A percentile compares a stretch with the other conserved stretches of the same genome.
Evolutionary conservation across 106 monocot genomes (phyloP).

Genomic region (Iris macrosiphon): DNA sequence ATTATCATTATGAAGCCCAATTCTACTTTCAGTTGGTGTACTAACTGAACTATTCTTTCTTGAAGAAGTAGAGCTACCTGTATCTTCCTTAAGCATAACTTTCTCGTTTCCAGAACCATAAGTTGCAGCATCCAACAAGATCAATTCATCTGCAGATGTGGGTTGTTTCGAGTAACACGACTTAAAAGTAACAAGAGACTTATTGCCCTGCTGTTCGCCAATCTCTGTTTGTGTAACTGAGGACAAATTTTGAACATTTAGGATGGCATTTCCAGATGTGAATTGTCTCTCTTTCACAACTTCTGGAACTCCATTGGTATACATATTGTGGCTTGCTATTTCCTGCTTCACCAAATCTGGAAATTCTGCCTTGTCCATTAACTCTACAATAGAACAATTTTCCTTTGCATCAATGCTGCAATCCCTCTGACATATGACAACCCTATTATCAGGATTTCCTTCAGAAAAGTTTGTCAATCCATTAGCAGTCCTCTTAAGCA

Average conservation of each 20-base stretch:
- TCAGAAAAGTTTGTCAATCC: not conserved
- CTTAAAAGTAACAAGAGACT: conserved; percentile 12
- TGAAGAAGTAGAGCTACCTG: conserved; percentile 9
- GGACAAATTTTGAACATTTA: conserved; percentile 1
- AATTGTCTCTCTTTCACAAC: conserved; percentile 8
- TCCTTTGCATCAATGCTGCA: not conserved
- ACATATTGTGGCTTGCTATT: not conserved
- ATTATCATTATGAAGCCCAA: not conserved
- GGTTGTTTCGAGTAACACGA: conserved; percentile 16
- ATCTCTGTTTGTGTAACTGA: conserved; percentile 1
- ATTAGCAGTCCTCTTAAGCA: not conserved
- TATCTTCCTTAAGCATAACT: conserved; percentile 20
- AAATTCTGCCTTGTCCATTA: not conserved
- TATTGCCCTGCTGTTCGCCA: conserved; percentile 8
- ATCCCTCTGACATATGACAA: conserved; percentile 5
- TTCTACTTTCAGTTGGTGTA: conserved; percentile 1
- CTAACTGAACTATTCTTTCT: not conserved
- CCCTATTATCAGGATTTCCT: not conserved
- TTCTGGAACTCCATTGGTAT: conserved; percentile 7
- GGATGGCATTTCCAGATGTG: not conserved
- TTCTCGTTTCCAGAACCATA: conserved; percentile 12
- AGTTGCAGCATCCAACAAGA: conserved; percentile 6
- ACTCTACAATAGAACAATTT: not conserved
- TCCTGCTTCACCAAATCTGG: conserved; percentile 1
- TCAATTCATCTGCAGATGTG: conserved; percentile 14